Percentiles rank a stretch among this genome's conserved stretches.
Evolutionary conservation across 2,329 filamentous ascomycete species (phyloP).

Genomic region (Aureobasidium zeae): DNA sequence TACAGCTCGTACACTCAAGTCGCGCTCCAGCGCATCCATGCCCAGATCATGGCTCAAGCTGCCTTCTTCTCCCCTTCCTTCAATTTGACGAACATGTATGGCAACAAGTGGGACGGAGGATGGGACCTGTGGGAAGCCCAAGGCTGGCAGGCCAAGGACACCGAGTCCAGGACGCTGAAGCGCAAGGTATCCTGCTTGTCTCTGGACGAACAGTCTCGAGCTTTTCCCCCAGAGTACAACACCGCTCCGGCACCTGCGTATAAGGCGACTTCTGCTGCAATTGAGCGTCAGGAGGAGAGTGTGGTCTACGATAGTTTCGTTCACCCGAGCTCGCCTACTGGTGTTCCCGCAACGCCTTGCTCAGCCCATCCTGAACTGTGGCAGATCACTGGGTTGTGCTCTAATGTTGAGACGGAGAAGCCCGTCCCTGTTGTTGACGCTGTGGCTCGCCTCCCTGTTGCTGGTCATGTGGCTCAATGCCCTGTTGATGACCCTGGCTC

Average conservation of each 20-base stretch:
- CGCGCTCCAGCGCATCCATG: not conserved
- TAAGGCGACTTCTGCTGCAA: not conserved
- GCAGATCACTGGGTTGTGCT: too few relatives aligned
- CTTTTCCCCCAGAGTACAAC: not conserved
- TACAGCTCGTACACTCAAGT: slow-evolving; percentile 9
- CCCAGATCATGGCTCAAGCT: not conserved
- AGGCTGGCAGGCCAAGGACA: not conserved
- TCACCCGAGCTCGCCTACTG: not conserved
- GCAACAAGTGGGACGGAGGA: slow-evolving; percentile 1
- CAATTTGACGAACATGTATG: slow-evolving; percentile 1
- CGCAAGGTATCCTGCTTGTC: slow-evolving; percentile 2
- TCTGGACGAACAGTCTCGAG: not conserved
- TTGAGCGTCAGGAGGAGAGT: not conserved
- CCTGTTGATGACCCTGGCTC: not conserved
- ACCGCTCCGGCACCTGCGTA: not conserved
- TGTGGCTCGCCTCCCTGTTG: not conserved
- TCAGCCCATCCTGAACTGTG: not conserved
- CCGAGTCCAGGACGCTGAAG: not conserved
- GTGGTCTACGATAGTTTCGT: not conserved
- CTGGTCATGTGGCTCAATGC: too few relatives aligned
- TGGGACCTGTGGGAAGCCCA: slow-evolving; percentile 6
- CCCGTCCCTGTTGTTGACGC: too few relatives aligned
- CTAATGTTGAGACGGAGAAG: not conserved
- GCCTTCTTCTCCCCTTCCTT: not conserved
- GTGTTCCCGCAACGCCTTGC: not conserved